These are phyloP conservation scores for Fallopia convolvulus DNA, from an alignment of 148 eudicot species.

Conservation along the genomic window DNA sequence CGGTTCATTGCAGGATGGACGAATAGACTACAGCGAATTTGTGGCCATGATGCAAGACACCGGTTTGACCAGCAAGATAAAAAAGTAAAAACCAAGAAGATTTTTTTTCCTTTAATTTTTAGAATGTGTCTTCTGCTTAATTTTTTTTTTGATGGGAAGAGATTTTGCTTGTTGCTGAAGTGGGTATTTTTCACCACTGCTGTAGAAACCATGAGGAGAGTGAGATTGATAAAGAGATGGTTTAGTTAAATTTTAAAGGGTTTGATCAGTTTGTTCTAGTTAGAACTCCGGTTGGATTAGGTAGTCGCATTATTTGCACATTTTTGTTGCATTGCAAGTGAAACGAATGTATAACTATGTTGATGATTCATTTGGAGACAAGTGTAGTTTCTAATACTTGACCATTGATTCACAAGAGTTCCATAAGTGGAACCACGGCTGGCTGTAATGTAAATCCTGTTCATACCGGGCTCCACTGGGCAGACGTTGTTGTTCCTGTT, in stretches of 20 bases:
- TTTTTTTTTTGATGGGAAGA: not conserved
- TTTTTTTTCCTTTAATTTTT: not conserved
- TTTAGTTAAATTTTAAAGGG: not conserved
- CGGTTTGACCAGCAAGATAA: not conserved
- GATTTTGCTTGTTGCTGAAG: not conserved
- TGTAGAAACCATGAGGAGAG: not conserved
- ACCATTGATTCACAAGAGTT: too few species aligned
- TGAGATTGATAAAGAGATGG: not conserved
- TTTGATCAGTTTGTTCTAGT: not conserved
- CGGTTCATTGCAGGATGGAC: constrained; percentile 40
- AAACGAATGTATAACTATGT: not conserved
- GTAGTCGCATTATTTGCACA: not conserved
- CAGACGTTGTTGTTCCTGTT: too few species aligned
- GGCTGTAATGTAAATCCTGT: too few species aligned
- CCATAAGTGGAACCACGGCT: not conserved
- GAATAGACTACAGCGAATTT: constrained; percentile 58
- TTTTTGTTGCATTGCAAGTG: not conserved
- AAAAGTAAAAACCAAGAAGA: not conserved
- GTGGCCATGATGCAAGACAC: constrained; percentile 25
- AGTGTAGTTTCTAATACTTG: not conserved
- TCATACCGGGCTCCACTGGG: too few species aligned
- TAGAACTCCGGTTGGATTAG: constrained; percentile 1
- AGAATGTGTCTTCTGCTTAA: not conserved
- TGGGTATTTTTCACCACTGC: not conserved
- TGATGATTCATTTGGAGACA: not conserved